Evolutionary conservation across 768 basidiomycete species (phyloP).

Genomic region (Sistotremastrum suecicum): DNA sequence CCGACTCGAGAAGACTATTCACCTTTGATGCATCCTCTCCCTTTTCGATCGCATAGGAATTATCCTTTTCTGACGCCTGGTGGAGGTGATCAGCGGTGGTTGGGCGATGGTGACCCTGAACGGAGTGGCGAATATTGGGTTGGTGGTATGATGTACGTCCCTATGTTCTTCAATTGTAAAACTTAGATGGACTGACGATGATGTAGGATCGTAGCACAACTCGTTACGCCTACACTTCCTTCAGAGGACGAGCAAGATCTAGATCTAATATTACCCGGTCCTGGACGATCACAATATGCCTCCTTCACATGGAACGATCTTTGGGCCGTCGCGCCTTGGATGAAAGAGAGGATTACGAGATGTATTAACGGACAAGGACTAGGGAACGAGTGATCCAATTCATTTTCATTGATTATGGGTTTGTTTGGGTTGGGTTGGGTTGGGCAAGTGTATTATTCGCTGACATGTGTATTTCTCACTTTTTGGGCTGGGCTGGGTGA

Average conservation of each 20-base stretch:
- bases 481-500: no score
- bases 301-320: constrained; percentile 63
- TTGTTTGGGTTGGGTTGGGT: no score
- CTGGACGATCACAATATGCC: constrained; percentile 44
- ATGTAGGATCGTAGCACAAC: constrained; percentile 6
- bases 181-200: no score
- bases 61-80: constrained; percentile 68
- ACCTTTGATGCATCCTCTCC: constrained; percentile 40
- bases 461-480: no score
- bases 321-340: constrained; percentile 64
- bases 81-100: constrained; percentile 54
- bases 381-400: constrained; percentile 28
- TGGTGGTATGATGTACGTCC: constrained; percentile 49
- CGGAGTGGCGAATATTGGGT: constrained; percentile 60
- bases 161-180: constrained; percentile 1
- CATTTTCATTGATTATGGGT: not conserved
- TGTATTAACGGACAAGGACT: constrained; percentile 61
- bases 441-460: no score
- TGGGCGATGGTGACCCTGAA: constrained; percentile 32
- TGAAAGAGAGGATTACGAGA: constrained; percentile 48
- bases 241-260: constrained; percentile 30
- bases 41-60: constrained; percentile 36
- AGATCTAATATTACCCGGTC: constrained; percentile 28
- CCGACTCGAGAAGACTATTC: constrained; percentile 15
- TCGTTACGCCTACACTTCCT: constrained; percentile 19